Evolutionary conservation across 2,329 filamentous ascomycete species (phyloP), one percentile per base, ranked within the genome.

Genomic region (Nigrospora oryzae): DNA sequence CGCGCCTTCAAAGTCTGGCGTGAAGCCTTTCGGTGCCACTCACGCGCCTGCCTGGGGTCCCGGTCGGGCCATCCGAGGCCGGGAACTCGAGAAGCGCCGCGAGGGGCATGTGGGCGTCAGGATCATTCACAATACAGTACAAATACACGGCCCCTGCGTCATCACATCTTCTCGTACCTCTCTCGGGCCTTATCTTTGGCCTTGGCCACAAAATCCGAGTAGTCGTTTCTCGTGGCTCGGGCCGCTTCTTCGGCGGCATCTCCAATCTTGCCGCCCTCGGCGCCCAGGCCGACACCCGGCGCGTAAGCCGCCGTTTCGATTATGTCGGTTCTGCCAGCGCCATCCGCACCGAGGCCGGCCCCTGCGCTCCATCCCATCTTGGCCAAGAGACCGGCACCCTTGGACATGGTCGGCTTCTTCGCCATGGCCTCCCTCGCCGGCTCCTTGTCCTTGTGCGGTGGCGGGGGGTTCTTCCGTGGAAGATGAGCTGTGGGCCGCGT

Each of bases 321-420:
- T 4, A 79, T 79, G 42, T 82, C 75, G 0, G 77, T 84, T 37
- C 77, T 71, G 0, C 84, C 84, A 6, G 73, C 72, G 6, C 78
- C 79, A 38, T 75, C 72, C 0, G 75, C 79, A 2, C 84, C 84
- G 4, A 87, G 67, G 0, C 84, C 83, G 46, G 74, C 70, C 10
- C 84, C 83, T 1, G 73, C 68, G 17, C 68, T 78, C 83, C 83
- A 87, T 23, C 84, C 84, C 78, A 86, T 84, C 67, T 86, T 87
- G 35, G 80, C 78, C 35, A 88, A 68, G 56, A 87, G 71, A 3
- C 79, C 77, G 0, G 80, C 80, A 12, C 83, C 82, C 60, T 83
- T 86, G 33, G 78, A 81, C 47, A 69, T 64, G 41, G 60, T 58
- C 7, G 70, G 63, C 31, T 66, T 61, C 8, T 59, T 47, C 1